Conservation (phyloP, 768 basidiomycete genomes). For the Daedaleopsis sinensis region DNA sequence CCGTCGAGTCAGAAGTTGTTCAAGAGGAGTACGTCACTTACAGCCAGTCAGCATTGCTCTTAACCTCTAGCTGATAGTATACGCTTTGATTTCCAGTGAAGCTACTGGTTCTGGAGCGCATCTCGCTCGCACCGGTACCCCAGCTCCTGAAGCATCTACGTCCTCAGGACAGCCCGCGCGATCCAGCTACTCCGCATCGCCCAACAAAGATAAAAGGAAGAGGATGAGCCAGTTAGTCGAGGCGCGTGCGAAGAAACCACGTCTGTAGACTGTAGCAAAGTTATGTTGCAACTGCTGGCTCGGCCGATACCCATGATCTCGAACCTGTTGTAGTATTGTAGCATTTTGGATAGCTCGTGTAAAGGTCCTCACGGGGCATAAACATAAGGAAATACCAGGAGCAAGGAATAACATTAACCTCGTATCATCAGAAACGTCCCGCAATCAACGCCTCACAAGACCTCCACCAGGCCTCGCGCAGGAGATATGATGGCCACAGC, state of each 20-base stretch:
- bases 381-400: background rate
- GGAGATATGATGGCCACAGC: constrained; percentile 33
- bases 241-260: constrained; percentile 24
- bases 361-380: background rate
- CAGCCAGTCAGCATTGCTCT: background rate
- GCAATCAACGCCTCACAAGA: constrained; percentile 23
- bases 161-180: constrained; percentile 10
- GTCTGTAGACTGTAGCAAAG: constrained; percentile 4
- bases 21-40: background rate
- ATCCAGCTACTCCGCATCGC: constrained; percentile 33
- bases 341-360: too few species aligned
- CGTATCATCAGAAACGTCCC: background rate
- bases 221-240: constrained; percentile 37
- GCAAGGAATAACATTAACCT: too few species aligned
- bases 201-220: constrained; percentile 38
- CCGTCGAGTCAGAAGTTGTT: background rate
- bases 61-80: too few species aligned
- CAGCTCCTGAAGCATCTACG: constrained; percentile 8
- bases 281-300: background rate
- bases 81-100: background rate
- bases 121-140: background rate
- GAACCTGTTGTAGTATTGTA: too few species aligned
- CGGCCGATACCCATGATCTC: too few species aligned
- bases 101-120: background rate
- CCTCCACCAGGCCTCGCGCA: constrained; percentile 30